phyloP scores from a whole-genome alignment of 345 rosid species.

The Salix dunnii region DNA sequence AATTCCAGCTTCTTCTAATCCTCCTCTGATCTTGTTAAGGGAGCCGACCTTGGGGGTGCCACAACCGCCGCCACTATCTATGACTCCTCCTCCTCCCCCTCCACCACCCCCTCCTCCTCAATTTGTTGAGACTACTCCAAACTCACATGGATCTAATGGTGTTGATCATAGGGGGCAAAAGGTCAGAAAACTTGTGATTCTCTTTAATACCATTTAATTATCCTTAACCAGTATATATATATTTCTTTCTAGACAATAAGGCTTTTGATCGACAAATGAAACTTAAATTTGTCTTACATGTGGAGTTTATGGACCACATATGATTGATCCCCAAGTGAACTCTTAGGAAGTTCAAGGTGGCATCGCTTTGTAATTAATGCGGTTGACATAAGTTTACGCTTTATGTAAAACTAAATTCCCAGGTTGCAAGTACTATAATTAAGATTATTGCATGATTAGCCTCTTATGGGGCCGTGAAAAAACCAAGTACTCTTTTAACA shows the following conservation, averaged over 20 bases:
- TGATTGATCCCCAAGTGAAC: not conserved
- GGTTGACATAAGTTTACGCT: not conserved
- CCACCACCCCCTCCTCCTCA: slow-evolving; percentile 16
- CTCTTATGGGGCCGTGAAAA: too few species aligned
- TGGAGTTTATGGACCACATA: not conserved
- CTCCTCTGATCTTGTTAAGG: slow-evolving; percentile 44
- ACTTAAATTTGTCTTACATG: not conserved
- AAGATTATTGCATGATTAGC: too few species aligned
- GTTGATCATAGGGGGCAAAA: slow-evolving; percentile 44
- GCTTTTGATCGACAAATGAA: not conserved
- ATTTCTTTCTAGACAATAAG: not conserved
- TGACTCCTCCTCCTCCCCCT: slow-evolving; percentile 25
- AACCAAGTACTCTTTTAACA: too few species aligned
- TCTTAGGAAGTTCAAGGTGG: not conserved
- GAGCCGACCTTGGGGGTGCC: slow-evolving; percentile 30
- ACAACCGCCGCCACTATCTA: slow-evolving; percentile 19
- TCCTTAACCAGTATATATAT: not conserved
- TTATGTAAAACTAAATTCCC: not conserved
- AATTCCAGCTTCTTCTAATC: slow-evolving; percentile 20
- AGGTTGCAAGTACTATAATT: not conserved
- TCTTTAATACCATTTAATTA: not conserved
- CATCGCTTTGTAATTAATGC: not conserved
- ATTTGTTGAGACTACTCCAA: slow-evolving; percentile 28
- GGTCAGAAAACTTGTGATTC: slow-evolving; percentile 35
- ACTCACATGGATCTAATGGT: slow-evolving; percentile 72